A percentile compares a stretch with the other conserved stretches of the same genome.
Evolutionary conservation across 2,329 filamentous ascomycete genomes (phyloP).

Genomic region (Orbilia blumenaviensis): DNA sequence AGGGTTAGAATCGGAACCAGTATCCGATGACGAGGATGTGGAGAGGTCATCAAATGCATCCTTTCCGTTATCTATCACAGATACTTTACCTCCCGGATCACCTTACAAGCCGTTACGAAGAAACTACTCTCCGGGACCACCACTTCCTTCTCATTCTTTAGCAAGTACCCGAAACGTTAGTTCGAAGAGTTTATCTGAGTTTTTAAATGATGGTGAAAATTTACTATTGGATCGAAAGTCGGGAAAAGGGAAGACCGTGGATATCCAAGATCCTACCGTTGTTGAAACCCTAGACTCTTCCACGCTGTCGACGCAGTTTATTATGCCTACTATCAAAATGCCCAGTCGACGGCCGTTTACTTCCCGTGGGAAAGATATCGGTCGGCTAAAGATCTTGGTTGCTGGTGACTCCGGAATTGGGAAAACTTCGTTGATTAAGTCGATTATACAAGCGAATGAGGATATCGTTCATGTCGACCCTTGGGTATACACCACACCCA

Average conservation of each 20-base stretch:
- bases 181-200: conserved; percentile 41
- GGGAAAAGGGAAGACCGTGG: conserved; percentile 60
- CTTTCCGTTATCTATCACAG: conserved; percentile 52
- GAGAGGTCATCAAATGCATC: conserved; percentile 50
- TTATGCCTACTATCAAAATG: conserved; percentile 96
- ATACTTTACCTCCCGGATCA: conserved; percentile 45
- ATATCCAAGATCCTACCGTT: conserved; percentile 55
- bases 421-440: conserved; percentile 88
- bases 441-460: conserved; percentile 83
- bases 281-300: conserved; percentile 58
- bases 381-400: conserved; percentile 86
- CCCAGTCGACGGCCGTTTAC: conserved; percentile 90
- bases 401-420: conserved; percentile 81
- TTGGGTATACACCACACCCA: conserved; percentile 60
- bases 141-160: conserved; percentile 32
- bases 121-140: conserved; percentile 43
- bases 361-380: conserved; percentile 81
- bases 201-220: conserved; percentile 30
- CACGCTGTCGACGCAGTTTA: conserved; percentile 74
- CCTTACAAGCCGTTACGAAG: conserved; percentile 32
- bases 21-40: conserved; percentile 48
- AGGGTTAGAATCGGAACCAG: conserved; percentile 37
- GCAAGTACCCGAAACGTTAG: conserved; percentile 34
- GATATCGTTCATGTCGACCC: conserved; percentile 94
- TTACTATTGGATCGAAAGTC: conserved; percentile 59